phyloP scores from a whole-genome alignment of 192 early-diverging fungal species.

The Phlyctochytrium arcticum region DNA sequence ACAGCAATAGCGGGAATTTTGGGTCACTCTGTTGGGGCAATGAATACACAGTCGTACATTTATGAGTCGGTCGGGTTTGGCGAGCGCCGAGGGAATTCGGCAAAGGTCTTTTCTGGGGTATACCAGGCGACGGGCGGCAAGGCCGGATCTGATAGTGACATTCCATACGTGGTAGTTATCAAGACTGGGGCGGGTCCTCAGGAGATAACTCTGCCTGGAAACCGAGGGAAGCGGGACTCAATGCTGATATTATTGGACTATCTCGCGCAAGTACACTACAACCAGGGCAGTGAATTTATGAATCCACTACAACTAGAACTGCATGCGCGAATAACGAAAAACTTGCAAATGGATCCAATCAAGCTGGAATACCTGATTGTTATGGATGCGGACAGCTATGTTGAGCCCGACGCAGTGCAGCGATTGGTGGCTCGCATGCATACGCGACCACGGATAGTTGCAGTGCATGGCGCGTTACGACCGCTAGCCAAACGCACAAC shows the following conservation, averaged over 20 bases:
- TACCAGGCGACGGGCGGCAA: background rate
- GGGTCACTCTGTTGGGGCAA: background rate
- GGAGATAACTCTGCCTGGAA: constrained; percentile 5
- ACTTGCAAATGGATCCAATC: background rate
- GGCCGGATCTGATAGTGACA: too few species aligned
- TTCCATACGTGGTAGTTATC: constrained; percentile 8
- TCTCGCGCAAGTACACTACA: too few species aligned
- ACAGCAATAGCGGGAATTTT: constrained; percentile 4
- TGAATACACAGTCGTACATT: background rate
- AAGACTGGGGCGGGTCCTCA: background rate
- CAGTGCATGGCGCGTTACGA: background rate
- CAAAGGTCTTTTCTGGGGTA: background rate
- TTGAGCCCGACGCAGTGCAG: background rate
- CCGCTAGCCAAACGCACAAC: background rate
- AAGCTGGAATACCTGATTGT: constrained; percentile 5
- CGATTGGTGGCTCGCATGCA: background rate
- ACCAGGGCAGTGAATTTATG: too few species aligned
- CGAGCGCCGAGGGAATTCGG: background rate
- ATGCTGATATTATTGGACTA: constrained; percentile 1
- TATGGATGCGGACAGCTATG: background rate
- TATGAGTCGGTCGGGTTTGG: constrained; percentile 1
- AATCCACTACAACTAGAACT: background rate
- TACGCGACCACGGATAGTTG: background rate
- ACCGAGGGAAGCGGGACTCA: constrained; percentile 8
- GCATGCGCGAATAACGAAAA: background rate